Evolutionary conservation across 2,329 filamentous ascomycete species (phyloP), one percentile per base, ranked within the genome.

Genomic region (Trichoderma citrinoviride): DNA sequence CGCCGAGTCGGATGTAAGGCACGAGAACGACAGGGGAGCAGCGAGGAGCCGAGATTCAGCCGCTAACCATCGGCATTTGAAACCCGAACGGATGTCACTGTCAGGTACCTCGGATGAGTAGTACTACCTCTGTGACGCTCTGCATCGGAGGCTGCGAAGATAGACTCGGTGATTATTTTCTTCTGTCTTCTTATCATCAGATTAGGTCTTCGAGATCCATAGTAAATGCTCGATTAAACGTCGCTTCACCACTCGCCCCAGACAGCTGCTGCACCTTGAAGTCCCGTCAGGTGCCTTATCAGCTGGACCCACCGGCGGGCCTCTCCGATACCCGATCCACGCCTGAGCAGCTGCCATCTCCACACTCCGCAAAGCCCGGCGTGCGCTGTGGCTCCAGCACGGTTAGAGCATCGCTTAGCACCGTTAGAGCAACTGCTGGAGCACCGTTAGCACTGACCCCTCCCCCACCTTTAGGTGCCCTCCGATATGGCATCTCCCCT

Each of bases 241-340:
- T 7, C 14, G 14, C 21, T 15, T 10, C 10, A 0, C 14, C 33
- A n/a, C 3, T 37, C 14, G 3, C 33, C 23, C n/a, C n/a, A n/a
- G n/a, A n/a, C n/a, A n/a, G n/a, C 52, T 23, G 33, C 52, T n/a
- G 52, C 21, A 37, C 33, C 33, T 14, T 37, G 12, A 37, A 37
- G 12, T 5, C 33, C 33, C 33, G 33, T 14, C 33, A 37, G 33
- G 33, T 37, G 33, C 37, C 44, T 50, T 60, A 60, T 60, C 44
- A 60, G 44, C 29, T 5, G 17, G 33, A 43, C 23, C 33, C 55
- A 41, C 56, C 46, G 47, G 29, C 56, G 60, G 60, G 23, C 47
- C 60, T 62, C 60, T 62, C 60, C 60, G 60, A 62, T 46, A 25
- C 60, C 60, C 60, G 60, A 62, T 43, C 21, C 33, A 33, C 49